Conservation (phyloP, 2,329 filamentous ascomycete genomes). For the Herpotrichia juniperi region DNA sequence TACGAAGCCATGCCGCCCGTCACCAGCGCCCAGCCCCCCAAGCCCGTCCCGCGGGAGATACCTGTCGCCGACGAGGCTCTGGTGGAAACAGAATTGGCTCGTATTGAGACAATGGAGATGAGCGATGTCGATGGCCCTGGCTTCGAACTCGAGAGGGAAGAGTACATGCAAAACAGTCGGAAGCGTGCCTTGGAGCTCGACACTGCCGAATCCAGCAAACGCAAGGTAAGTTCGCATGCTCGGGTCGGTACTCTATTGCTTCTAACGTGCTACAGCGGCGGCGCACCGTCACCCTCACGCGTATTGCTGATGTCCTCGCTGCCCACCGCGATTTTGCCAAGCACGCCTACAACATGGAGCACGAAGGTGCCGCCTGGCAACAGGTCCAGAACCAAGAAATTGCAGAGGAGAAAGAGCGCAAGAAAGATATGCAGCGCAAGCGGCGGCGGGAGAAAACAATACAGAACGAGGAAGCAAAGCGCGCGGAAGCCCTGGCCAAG, state of each 20-base stretch:
- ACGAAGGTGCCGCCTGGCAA: constrained; percentile 80
- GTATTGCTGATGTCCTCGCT: constrained; percentile 65
- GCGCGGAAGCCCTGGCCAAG: constrained; percentile 77
- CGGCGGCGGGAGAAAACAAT: constrained; percentile 92
- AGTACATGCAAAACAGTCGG: constrained; percentile 59
- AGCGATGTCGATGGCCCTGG: constrained; percentile 63
- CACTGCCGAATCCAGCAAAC: constrained; percentile 66
- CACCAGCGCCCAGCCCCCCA: constrained; percentile 19
- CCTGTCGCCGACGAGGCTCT: constrained; percentile 62
- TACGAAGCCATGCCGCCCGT: constrained; percentile 34
- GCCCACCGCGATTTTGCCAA: constrained; percentile 74
- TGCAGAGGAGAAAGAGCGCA: constrained; percentile 95
- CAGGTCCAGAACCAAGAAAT: constrained; percentile 91
- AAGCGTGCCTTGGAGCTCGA: constrained; percentile 75
- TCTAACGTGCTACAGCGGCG: constrained; percentile 58
- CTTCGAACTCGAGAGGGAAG: constrained; percentile 59
- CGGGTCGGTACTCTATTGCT: background rate
- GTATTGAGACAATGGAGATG: constrained; percentile 62
- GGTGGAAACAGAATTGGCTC: constrained; percentile 69
- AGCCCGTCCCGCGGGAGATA: constrained; percentile 31
- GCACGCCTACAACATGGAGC: constrained; percentile 74
- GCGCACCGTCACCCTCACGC: constrained; percentile 61
- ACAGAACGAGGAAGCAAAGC: constrained; percentile 84
- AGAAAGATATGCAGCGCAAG: constrained; percentile 99
- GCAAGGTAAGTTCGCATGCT: constrained; percentile 59